These are phyloP conservation scores for Claviceps sp. DNA, from an alignment of 2,329 filamentous ascomycete genomes.

Conservation along the genomic window DNA sequence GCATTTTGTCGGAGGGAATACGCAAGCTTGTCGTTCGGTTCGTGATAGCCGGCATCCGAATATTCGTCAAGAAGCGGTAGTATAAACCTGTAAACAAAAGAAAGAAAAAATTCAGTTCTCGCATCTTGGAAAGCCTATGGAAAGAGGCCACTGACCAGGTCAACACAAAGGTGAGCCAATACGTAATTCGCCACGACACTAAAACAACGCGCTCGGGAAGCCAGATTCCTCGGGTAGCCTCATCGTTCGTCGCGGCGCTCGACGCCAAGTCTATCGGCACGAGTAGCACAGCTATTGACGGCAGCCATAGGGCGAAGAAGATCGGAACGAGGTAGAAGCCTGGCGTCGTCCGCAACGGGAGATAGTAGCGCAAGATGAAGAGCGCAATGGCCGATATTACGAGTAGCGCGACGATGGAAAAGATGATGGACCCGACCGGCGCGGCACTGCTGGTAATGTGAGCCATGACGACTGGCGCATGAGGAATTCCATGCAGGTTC, in stretches of 20 bases:
- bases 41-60: slow-evolving; percentile 83
- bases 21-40: slow-evolving; percentile 64
- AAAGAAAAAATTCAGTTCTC: neutral
- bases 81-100: slow-evolving; percentile 49
- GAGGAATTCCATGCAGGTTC: slow-evolving; percentile 15
- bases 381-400: slow-evolving; percentile 65
- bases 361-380: slow-evolving; percentile 75
- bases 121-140: neutral
- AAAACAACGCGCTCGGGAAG: slow-evolving; percentile 64
- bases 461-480: slow-evolving; percentile 30
- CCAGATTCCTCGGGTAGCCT: slow-evolving; percentile 69
- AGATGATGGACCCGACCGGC: slow-evolving; percentile 66
- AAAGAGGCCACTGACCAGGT: slow-evolving; percentile 55
- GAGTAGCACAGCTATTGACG: slow-evolving; percentile 78
- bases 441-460: slow-evolving; percentile 39
- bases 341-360: slow-evolving; percentile 81
- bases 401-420: slow-evolving; percentile 59
- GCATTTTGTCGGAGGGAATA: slow-evolving; percentile 83
- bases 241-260: slow-evolving; percentile 59
- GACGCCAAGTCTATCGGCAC: slow-evolving; percentile 94
- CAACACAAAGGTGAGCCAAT: slow-evolving; percentile 91
- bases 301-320: slow-evolving; percentile 89
- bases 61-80: slow-evolving; percentile 90
- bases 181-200: slow-evolving; percentile 87
- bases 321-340: slow-evolving; percentile 83